Conservation (phyloP, 805 yeast species). For the Candida rishiriensis region DNA sequence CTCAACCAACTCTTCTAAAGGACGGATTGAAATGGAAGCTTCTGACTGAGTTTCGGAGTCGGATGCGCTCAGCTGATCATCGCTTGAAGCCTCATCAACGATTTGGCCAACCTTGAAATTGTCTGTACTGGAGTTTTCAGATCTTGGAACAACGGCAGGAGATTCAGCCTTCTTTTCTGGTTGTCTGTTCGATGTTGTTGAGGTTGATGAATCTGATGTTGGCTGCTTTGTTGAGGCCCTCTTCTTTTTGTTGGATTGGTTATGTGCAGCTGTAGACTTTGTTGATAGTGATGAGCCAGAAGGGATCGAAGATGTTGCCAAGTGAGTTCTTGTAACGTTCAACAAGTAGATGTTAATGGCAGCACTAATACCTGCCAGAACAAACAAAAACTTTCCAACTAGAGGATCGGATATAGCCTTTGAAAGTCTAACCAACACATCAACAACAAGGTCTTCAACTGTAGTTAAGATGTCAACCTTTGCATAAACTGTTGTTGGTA, state of each 20-base stretch:
- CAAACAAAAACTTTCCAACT: constrained; percentile 70
- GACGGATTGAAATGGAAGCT: constrained; percentile 26
- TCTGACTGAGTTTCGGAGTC: constrained; percentile 28
- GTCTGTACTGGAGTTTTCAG: constrained; percentile 17
- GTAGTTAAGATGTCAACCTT: constrained; percentile 53
- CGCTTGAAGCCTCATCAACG: constrained; percentile 23
- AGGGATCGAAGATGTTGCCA: constrained; percentile 17
- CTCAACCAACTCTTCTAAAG: constrained; percentile 60
- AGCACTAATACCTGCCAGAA: constrained; percentile 69
- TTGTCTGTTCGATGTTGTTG: neutral
- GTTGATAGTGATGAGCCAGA: neutral
- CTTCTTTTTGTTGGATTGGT: neutral
- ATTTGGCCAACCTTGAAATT: constrained; percentile 33
- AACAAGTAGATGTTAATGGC: constrained; percentile 80
- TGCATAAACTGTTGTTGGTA: constrained; percentile 52
- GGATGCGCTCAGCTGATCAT: constrained; percentile 23
- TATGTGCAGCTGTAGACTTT: neutral
- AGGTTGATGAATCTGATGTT: neutral
- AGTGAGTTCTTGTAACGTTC: constrained; percentile 74
- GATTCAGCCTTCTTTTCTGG: constrained; percentile 8
- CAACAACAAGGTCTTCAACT: constrained; percentile 56
- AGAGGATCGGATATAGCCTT: constrained; percentile 73
- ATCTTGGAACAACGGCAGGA: constrained; percentile 11
- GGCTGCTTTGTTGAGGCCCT: neutral
- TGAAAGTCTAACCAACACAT: constrained; percentile 52